Percentiles rank a stretch among this genome's conserved stretches.
Evolutionary conservation across 257 asterid genomes (phyloP).

Genomic region (Solanum tarapatanum): DNA sequence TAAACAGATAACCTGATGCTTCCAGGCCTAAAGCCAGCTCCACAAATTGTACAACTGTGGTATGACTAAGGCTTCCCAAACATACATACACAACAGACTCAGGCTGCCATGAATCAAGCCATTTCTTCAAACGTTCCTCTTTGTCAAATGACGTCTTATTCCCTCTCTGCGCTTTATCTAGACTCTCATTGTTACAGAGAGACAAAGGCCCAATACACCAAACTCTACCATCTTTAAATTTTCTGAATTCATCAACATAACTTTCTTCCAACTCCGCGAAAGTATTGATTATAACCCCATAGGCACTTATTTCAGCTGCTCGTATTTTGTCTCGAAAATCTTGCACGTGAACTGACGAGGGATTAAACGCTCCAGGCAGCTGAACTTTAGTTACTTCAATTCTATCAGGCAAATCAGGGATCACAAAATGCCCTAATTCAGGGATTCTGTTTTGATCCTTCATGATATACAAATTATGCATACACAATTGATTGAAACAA

Average conservation of each 20-base stretch:
- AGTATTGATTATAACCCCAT: not conserved
- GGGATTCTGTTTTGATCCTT: not conserved
- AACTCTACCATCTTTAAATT: not conserved
- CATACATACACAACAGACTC: not conserved
- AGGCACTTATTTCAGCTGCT: not conserved
- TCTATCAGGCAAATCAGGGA: not conserved
- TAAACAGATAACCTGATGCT: not conserved
- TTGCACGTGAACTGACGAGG: not conserved
- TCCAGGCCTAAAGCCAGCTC: not conserved
- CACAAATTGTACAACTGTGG: not conserved
- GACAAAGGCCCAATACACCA: slow-evolving; percentile 8
- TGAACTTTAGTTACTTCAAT: not conserved
- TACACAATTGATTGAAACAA: not conserved
- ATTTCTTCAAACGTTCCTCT: not conserved
- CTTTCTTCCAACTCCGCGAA: not conserved
- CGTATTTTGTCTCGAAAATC: not conserved
- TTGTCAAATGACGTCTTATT: not conserved
- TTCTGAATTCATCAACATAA: not conserved
- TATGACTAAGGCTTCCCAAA: not conserved
- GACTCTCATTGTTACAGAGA: not conserved
- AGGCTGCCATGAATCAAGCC: not conserved
- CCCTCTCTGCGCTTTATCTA: not conserved
- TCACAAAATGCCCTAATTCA: not conserved
- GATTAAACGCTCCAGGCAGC: not conserved
- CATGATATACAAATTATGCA: not conserved